Conservation (phyloP, 768 basidiomycete species). For the Panus rudis region DNA sequence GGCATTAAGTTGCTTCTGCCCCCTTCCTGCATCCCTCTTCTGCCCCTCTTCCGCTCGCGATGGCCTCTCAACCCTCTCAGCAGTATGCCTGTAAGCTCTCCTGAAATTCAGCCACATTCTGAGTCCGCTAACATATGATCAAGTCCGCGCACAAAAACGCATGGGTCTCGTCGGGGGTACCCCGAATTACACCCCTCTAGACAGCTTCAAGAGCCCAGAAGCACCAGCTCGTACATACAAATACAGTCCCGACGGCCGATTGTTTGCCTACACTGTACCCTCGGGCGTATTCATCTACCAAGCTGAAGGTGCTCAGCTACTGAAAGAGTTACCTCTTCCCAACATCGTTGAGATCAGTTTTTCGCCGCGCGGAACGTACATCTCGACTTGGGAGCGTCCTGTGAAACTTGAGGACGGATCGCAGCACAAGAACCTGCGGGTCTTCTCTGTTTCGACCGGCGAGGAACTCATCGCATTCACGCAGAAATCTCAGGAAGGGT, state of each 20-base stretch:
- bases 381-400: slow-evolving; percentile 95
- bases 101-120: slow-evolving; percentile 2
- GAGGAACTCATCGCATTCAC: slow-evolving; percentile 82
- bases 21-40: slow-evolving; percentile 18
- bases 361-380: slow-evolving; percentile 87
- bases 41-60: slow-evolving; percentile 26
- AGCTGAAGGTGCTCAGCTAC: slow-evolving; percentile 63
- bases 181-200: slow-evolving; percentile 63
- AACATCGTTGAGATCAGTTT: slow-evolving; percentile 82
- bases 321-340: slow-evolving; percentile 67
- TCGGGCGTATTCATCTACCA: slow-evolving; percentile 73
- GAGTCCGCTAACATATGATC: slow-evolving; percentile 14
- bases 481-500: slow-evolving; percentile 87
- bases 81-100: slow-evolving; percentile 72
- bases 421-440: slow-evolving; percentile 90
- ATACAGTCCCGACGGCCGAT: slow-evolving; percentile 83
- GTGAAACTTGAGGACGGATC: slow-evolving; percentile 85
- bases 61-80: slow-evolving; percentile 72
- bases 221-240: slow-evolving; percentile 66
- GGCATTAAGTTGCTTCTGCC: slow-evolving; percentile 81
- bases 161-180: slow-evolving; percentile 80
- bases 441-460: slow-evolving; percentile 82
- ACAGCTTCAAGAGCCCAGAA: slow-evolving; percentile 61
- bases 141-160: slow-evolving; percentile 93
- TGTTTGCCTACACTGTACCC: slow-evolving; percentile 80